These are phyloP conservation scores for Gymnopilus dilepis DNA, from an alignment of 768 basidiomycete species.

Conservation along the genomic window DNA sequence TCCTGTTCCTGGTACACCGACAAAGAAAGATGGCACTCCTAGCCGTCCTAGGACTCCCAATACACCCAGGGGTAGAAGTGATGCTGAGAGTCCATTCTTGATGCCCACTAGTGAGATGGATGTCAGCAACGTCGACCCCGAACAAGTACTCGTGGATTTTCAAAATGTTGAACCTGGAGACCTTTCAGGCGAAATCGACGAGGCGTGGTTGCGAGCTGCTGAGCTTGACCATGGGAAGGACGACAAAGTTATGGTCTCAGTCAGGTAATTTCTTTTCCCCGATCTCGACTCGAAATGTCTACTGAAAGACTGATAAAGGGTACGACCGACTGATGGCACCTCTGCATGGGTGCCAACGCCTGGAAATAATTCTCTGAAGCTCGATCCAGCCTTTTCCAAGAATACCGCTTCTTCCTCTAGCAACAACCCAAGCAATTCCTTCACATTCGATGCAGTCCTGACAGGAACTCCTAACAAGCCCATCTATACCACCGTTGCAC, in stretches of 20 bases:
- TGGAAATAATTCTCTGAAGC: conserved; percentile 58
- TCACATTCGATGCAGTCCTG: conserved; percentile 77
- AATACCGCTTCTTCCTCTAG: conserved; percentile 31
- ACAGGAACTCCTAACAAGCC: conserved; percentile 82
- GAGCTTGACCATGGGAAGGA: conserved; percentile 65
- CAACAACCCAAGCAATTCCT: conserved; percentile 40
- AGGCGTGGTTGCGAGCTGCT: conserved; percentile 49
- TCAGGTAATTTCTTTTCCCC: conserved; percentile 54
- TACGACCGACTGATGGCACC: conserved; percentile 60
- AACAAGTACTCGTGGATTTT: conserved; percentile 78
- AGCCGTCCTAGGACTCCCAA: conserved; percentile 58
- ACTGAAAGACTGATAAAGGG: conserved; percentile 41
- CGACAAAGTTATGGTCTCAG: conserved; percentile 87
- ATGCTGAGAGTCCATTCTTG: conserved; percentile 53
- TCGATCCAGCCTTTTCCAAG: conserved; percentile 62
- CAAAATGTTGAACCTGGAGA: conserved; percentile 73
- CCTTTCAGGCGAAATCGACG: conserved; percentile 72
- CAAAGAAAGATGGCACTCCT: conserved; percentile 41
- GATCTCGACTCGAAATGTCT: neutral
- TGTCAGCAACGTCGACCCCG: conserved; percentile 72
- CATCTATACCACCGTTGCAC: conserved; percentile 76
- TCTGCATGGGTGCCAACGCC: conserved; percentile 62
- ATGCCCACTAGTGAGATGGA: conserved; percentile 72
- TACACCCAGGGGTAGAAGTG: conserved; percentile 51
- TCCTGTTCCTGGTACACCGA: conserved; percentile 60